phyloP scores from a whole-genome alignment of 176 grass and related monocot species.

The Aegilops longissima region DNA sequence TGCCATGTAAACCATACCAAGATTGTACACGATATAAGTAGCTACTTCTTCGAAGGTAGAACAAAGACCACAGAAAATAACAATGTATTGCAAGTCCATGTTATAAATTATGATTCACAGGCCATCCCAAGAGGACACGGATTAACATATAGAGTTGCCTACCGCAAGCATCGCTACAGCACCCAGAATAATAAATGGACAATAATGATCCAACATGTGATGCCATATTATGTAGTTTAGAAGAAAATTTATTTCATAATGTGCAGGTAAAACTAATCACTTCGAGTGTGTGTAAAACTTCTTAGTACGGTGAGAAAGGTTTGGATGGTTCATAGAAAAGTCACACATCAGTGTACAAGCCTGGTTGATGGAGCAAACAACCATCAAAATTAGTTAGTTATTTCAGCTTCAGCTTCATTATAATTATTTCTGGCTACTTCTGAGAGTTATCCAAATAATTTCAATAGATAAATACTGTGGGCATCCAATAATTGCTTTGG shows the following conservation, averaged over 20 bases:
- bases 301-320: background rate
- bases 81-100: background rate
- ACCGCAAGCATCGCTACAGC: background rate
- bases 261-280: background rate
- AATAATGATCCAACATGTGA: background rate
- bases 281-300: background rate
- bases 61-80: slow-evolving; percentile 10
- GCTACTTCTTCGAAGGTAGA: background rate
- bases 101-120: background rate
- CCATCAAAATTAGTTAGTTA: background rate
- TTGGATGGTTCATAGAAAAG: background rate
- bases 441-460: background rate
- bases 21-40: background rate
- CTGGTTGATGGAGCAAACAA: background rate
- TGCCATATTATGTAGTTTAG: background rate
- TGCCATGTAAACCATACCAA: background rate
- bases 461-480: slow-evolving; percentile 4
- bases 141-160: background rate
- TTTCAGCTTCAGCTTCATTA: slow-evolving; percentile 2
- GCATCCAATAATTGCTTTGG: background rate
- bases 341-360: background rate
- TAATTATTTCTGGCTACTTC: slow-evolving; percentile 4
- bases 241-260: background rate
- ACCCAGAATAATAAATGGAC: background rate
- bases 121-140: background rate